Base-by-base conservation (phyloP, 2,329 filamentous ascomycete species). In the Colletotrichum aenigma region DNA sequence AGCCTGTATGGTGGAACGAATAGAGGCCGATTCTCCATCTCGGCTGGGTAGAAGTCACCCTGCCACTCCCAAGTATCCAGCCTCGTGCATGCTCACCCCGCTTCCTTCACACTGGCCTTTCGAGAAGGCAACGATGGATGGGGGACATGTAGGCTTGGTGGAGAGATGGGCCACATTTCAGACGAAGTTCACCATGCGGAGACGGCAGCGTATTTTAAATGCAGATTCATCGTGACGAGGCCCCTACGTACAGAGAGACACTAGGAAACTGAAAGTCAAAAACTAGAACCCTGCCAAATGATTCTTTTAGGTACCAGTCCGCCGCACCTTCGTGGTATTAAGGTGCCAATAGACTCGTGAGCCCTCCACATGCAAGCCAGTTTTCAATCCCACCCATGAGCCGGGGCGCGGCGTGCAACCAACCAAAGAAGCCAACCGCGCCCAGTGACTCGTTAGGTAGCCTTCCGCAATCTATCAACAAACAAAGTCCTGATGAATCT, bases 391-490 rank as follows among this genome's bases (percentile, higher is more conserved):
- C 66, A 78, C 77, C 76, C 76, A 60, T 73, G 77, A 77, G 75
- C 66, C 68, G 70, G 68, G 76, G 67, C 67, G 76, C 65, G 65
- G 52, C 76, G 26, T 52, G 61, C 75, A 71, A 36, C 75, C 64
- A 34, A 68, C 64, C 62, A 64, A 70, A 56, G 34, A 62, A 60
- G 75, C 68, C 52, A 62, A 73, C 70, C 75, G 38, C 76, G 74
- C 75, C 76, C 71, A 38, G 69, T 76, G 66, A 58, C 77, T 70
- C 76, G 73, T 38, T 48, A 77, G 75, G 77, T 72, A 76, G 77
- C 76, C 70, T 77, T 77, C 75, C 73, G 71, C 73, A 70, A 73
- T 78, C 77, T 78, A 78, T 78, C 75, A 77, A 78, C 69, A 76
- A 77, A 75, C 71, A 75, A 76, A 78, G 66, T 69, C 73, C 72